phyloP scores from a whole-genome alignment of 2,329 filamentous ascomycete genomes.

The Thielaviopsis musarum region DNA sequence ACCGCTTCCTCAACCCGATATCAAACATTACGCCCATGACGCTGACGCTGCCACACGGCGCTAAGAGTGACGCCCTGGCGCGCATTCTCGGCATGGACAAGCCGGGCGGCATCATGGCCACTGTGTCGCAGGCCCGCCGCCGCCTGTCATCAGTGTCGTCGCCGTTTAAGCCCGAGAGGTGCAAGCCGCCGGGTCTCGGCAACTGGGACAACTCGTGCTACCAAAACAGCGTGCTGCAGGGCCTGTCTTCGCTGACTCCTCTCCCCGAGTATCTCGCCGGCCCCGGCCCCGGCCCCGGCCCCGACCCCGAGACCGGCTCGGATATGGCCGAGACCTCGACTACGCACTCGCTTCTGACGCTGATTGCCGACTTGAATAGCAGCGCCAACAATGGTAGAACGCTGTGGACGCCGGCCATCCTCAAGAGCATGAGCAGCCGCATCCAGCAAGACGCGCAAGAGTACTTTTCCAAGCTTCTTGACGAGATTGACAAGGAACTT shows the following conservation, averaged over 20 bases:
- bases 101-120: constrained; percentile 7
- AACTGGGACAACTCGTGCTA: constrained; percentile 96
- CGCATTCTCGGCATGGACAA: constrained; percentile 8
- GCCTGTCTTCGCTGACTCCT: constrained; percentile 57
- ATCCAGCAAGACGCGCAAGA: constrained; percentile 97
- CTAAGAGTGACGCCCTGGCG: constrained; percentile 8
- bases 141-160: constrained; percentile 7
- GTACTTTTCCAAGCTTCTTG: constrained; percentile 81
- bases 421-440: constrained; percentile 90
- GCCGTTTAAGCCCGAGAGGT: constrained; percentile 1
- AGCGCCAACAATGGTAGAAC: constrained; percentile 53
- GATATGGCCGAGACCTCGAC: constrained; percentile 12
- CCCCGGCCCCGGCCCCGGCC: constrained; percentile 21
- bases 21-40: constrained; percentile 7
- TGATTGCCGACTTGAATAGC: constrained; percentile 56
- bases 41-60: constrained; percentile 5
- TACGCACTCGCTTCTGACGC: constrained; percentile 37
- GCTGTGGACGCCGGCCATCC: constrained; percentile 62
- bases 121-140: constrained; percentile 4
- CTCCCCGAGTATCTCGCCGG: constrained; percentile 48
- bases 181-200: constrained; percentile 49
- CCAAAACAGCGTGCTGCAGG: constrained; percentile 88
- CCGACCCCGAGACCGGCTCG: constrained; percentile 18
- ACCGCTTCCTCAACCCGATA: constrained; percentile 8
- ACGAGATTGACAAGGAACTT: constrained; percentile 68